phyloP scores from a whole-genome alignment of 805 yeast species.

The Diddensiella santjacobensis region DNA sequence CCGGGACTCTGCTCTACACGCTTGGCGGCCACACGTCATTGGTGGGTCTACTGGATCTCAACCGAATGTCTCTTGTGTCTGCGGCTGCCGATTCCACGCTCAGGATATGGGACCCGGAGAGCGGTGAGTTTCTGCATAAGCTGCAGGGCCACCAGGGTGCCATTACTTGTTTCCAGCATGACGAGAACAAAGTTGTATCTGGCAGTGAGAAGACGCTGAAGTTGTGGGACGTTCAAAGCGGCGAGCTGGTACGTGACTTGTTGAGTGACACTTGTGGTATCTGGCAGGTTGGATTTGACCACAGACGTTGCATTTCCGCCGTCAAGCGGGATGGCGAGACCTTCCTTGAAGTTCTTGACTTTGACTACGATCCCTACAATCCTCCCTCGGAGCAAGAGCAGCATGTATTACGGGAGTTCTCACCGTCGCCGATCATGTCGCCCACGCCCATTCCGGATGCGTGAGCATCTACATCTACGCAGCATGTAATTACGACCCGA shows the following conservation, averaged over 20 bases:
- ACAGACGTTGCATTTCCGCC: conserved; percentile 83
- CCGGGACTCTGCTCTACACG: conserved; percentile 65
- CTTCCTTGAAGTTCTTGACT: conserved; percentile 80
- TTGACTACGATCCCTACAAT: conserved; percentile 42
- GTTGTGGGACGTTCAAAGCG: conserved; percentile 80
- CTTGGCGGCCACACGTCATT: conserved; percentile 85
- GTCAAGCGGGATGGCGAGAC: conserved; percentile 71
- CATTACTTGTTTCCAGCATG: conserved; percentile 90
- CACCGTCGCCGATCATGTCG: not conserved
- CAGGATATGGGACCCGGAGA: conserved; percentile 87
- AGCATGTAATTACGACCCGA: too few species aligned
- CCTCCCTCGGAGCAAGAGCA: conserved; percentile 1
- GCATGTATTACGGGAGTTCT: not conserved
- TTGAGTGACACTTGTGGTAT: conserved; percentile 76
- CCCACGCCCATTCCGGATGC: not conserved
- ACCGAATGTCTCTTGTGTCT: conserved; percentile 73
- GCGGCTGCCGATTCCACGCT: conserved; percentile 96
- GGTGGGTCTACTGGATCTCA: conserved; percentile 80
- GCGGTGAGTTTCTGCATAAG: conserved; percentile 62
- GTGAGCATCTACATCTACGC: not conserved
- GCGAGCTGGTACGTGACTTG: conserved; percentile 66
- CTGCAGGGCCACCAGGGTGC: conserved; percentile 77
- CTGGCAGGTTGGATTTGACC: conserved; percentile 92
- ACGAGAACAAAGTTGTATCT: conserved; percentile 75
- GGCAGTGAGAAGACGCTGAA: conserved; percentile 87